Base-by-base conservation (phyloP, 129 eudicot species). In the Tagetes patula region DNA sequence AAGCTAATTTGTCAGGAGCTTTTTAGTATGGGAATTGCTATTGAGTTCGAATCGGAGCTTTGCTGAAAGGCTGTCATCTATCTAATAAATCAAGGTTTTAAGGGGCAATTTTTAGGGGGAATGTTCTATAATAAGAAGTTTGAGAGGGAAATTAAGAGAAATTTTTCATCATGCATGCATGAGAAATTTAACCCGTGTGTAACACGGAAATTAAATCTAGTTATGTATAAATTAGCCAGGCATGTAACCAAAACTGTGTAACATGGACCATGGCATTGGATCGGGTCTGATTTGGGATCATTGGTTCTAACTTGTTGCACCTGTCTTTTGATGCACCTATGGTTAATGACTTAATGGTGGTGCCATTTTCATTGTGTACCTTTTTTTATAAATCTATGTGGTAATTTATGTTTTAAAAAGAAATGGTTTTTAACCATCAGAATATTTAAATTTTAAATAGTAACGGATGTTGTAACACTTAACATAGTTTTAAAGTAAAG, bases 11-110 rank as follows among this genome's bases (percentile, higher is more conserved):
- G 81, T 68, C 98, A 90, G 84, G 98, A 93, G 85, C 96, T 93
- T 32, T 87, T 90, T 66, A 87, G 98, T 80, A 89, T 93, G 98
- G 96, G 96, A 71, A 89, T 93, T 12, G 77, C 85, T 38, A 82
- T 93, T 39, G 84, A 83, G 84, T 93, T 93, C 36, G 88, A 81
- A 32, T 85, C 96, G 3, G 86, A 90, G 75, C 64, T 85, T 34
- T 85, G 89, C 61, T 93, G 84, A 85, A 38, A 50, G 42, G 46
- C 33, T 78, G 27, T 43, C 56, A 32, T 20, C 27, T 20, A 20
- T 20, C 0, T 20, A 20, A 20, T 20, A 20, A 20, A 20, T 20
- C 27, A 20, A 20, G 27, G 27, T 20, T 20, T 20, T 20, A 20
- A 20, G 27, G 27, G 27, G 27, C 27, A 20, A 20, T 20, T 20